A percentile compares a stretch with the other conserved stretches of the same genome.
Evolutionary conservation across 202 grass and related monocot genomes (phyloP).

Genomic region (Zizania palustris): DNA sequence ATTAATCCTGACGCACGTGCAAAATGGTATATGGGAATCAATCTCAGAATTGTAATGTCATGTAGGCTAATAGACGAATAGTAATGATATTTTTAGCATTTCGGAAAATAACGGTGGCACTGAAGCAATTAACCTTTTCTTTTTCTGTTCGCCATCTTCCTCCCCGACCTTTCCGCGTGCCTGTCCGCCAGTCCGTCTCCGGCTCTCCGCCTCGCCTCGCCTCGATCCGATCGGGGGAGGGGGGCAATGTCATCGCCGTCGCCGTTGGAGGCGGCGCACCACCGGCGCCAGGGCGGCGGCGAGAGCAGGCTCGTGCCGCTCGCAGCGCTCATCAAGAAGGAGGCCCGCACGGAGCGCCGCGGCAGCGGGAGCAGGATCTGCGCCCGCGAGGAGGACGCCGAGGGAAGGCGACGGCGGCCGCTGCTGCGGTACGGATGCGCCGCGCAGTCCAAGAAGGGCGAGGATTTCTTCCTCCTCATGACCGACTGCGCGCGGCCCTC

Average conservation of each 20-base stretch:
- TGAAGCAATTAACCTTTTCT: too few relatives aligned
- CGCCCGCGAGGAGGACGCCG: constrained; percentile 28
- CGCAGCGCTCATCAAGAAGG: constrained; percentile 65
- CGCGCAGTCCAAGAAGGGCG: constrained; percentile 94
- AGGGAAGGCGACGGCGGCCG: constrained; percentile 39
- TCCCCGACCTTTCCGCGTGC: constrained; percentile 10
- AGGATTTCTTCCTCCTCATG: constrained; percentile 94
- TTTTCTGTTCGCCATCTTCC: not conserved
- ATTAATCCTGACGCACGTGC: too few relatives aligned
- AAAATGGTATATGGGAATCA: too few relatives aligned
- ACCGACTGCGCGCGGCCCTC: constrained; percentile 68
- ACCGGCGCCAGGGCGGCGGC: constrained; percentile 11
- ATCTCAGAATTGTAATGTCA: too few relatives aligned
- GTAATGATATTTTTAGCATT: too few relatives aligned
- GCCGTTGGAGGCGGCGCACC: constrained; percentile 12
- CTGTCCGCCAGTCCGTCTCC: not conserved
- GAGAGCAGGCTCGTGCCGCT: constrained; percentile 52
- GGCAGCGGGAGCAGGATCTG: constrained; percentile 33
- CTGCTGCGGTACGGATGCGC: constrained; percentile 86
- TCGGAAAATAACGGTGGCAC: too few relatives aligned
- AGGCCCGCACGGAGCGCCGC: constrained; percentile 47
- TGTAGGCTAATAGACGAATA: too few relatives aligned
- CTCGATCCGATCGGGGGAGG: constrained; percentile 51
- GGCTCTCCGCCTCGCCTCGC: not conserved
- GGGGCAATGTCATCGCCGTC: constrained; percentile 46